Evolutionary conservation across 768 basidiomycete species (phyloP), one percentile per base, ranked within the genome.

Genomic region (Boletus tylopilopsis): DNA sequence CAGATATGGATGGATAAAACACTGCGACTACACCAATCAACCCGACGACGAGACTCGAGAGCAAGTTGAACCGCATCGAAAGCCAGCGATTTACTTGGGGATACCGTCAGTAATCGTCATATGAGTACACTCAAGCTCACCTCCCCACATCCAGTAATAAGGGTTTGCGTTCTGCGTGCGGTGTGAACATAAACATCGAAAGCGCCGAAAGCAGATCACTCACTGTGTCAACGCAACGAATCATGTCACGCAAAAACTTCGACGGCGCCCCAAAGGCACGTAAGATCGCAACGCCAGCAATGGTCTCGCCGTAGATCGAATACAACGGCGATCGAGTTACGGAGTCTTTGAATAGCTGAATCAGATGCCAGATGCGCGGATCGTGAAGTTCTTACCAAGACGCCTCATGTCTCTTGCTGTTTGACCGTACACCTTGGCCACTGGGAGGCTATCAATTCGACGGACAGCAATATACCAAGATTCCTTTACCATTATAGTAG

Each of bases 111-210:
- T 19, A 43, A 42, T n/a, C n/a, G n/a, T n/a, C n/a, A 45, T 33
- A 54, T 34, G 22, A 13, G 19, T 19, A 2, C 39, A 35, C 15
- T 34, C 19, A 11, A 40, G 19, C 73, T 45, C 63, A 87, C 84
- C 83, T 71, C 83, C 87, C 90, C 88, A 93, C 79, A 88, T 86
- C 93, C 93, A 94, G 61, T 88, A 92, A 64, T 82, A 87, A 4
- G 89, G 89, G 61, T 81, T 89, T 15, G 81, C 57, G 48, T 80
- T 81, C 77, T 79, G 39, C 3, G 29, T 16, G 18, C 32, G 16
- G 33, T 32, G 16, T 41, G 18, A 52, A 52, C 11, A 46, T 56
- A 8, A 47, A 34, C 32, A 30, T 42, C 30, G 15, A 16, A 16
- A 34, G 27, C 34, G 22, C 29, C 25, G 45, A 45, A 3, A 2